These are phyloP conservation scores for Tetrahymena malaccensis DNA, from an alignment of 73 alveolate species.

Conservation along the genomic window DNA sequence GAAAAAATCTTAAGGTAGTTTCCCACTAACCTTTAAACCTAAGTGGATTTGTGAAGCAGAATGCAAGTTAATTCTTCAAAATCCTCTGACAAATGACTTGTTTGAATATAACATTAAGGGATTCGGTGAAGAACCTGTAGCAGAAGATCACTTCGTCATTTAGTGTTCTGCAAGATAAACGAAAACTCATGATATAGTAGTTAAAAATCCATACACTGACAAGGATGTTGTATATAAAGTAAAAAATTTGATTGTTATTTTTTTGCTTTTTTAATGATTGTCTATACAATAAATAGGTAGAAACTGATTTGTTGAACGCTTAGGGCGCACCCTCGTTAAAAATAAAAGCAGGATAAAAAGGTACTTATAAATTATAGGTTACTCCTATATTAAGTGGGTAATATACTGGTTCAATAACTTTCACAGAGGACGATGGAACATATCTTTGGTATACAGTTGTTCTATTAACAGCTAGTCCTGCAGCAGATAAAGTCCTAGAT, in stretches of 20 bases:
- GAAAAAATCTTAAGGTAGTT: conserved; percentile 63
- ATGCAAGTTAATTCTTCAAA: conserved; percentile 80
- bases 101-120: conserved; percentile 93
- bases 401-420: conserved; percentile 92
- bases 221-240: conserved; percentile 32
- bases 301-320: conserved; percentile 90
- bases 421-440: conserved; percentile 78
- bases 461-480: conserved; percentile 70
- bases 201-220: conserved; percentile 55
- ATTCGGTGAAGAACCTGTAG: conserved; percentile 96
- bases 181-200: conserved; percentile 59
- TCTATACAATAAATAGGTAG: conserved; percentile 61
- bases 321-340: conserved; percentile 55
- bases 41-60: conserved; percentile 72
- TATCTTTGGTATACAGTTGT: conserved; percentile 84
- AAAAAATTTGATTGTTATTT: background rate
- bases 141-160: conserved; percentile 92
- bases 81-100: conserved; percentile 80
- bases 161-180: conserved; percentile 88
- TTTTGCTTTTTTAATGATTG: too few relatives aligned
- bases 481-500: conserved; percentile 75
- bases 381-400: conserved; percentile 91
- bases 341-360: conserved; percentile 37
- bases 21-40: conserved; percentile 87
- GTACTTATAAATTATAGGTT: conserved; percentile 31